These are phyloP conservation scores for Phyllosticta citriasiana DNA, from an alignment of 2,329 filamentous ascomycete genomes.

Conservation along the genomic window DNA sequence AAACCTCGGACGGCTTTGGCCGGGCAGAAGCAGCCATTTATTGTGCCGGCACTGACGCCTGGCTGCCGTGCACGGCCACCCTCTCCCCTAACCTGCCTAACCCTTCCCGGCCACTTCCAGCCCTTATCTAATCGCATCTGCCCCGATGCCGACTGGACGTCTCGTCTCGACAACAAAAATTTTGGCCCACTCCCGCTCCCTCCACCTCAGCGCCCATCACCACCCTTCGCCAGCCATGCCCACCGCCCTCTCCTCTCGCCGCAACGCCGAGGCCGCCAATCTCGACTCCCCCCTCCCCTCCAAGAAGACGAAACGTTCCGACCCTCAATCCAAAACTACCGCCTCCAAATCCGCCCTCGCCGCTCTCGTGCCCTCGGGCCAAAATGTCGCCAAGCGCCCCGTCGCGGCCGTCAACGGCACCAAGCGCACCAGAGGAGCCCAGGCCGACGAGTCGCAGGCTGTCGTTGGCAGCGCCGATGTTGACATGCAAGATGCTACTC, in stretches of 20 bases:
- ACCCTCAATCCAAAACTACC: not conserved
- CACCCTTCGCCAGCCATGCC: slow-evolving; percentile 18
- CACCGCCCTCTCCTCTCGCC: slow-evolving; percentile 20
- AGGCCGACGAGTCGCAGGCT: slow-evolving; percentile 48
- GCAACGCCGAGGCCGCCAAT: slow-evolving; percentile 1
- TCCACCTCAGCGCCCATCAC: not conserved
- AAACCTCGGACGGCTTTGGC: not conserved
- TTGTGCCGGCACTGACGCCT: not conserved
- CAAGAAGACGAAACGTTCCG: slow-evolving; percentile 24
- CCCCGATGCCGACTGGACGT: not conserved
- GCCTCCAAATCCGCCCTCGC: slow-evolving; percentile 21
- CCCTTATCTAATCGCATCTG: not conserved
- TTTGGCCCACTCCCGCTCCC: not conserved
- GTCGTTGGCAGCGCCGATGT: slow-evolving; percentile 40
- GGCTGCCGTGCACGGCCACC: not conserved
- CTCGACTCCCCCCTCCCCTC: slow-evolving; percentile 18
- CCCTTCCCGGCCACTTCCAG: not conserved
- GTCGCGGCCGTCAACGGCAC: slow-evolving; percentile 38
- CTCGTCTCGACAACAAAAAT: not conserved
- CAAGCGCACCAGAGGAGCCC: slow-evolving; percentile 37
- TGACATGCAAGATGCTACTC: slow-evolving; percentile 22
- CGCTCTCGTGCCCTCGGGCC: slow-evolving; percentile 20
- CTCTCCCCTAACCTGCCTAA: not conserved
- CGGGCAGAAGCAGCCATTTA: not conserved
- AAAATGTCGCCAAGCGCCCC: slow-evolving; percentile 18